Conservation (phyloP, 306 rosid species). For the Vigna mungo region DNA sequence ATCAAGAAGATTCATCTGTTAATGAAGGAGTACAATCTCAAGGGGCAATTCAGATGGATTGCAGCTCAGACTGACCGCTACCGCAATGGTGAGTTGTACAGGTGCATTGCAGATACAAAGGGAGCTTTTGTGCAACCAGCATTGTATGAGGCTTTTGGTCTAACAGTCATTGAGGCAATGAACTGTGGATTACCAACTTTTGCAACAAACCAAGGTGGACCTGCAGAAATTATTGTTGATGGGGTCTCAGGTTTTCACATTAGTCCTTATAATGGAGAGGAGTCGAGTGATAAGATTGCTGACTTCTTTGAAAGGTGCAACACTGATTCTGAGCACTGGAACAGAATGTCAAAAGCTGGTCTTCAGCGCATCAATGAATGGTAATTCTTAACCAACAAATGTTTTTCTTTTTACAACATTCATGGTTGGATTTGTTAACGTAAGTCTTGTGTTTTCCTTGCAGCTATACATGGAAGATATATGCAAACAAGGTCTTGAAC, state of each 20-base stretch:
- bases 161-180: slow-evolving; percentile 96
- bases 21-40: slow-evolving; percentile 68
- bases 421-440: slow-evolving; percentile 22
- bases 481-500: slow-evolving; percentile 83
- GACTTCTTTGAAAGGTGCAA: slow-evolving; percentile 88
- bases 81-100: slow-evolving; percentile 83
- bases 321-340: slow-evolving; percentile 67
- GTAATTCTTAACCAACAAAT: slow-evolving; percentile 44
- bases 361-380: slow-evolving; percentile 81
- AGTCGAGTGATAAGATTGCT: slow-evolving; percentile 79
- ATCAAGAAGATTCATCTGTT: slow-evolving; percentile 81
- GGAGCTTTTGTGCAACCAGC: slow-evolving; percentile 99
- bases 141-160: slow-evolving; percentile 89
- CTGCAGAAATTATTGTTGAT: slow-evolving; percentile 88
- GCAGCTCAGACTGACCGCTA: slow-evolving; percentile 89
- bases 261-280: slow-evolving; percentile 75
- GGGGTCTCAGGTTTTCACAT: slow-evolving; percentile 87
- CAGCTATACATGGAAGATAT: slow-evolving; percentile 98
- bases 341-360: slow-evolving; percentile 64
- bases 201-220: slow-evolving; percentile 96
- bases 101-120: slow-evolving; percentile 80
- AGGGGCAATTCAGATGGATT: slow-evolving; percentile 87
- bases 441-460: slow-evolving; percentile 20
- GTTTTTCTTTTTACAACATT: background rate
- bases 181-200: slow-evolving; percentile 94